Evolutionary conservation across 78 protist species (phyloP), one percentile per base, ranked within the genome.

Genomic region (Neovahlkampfia damariscottae): DNA sequence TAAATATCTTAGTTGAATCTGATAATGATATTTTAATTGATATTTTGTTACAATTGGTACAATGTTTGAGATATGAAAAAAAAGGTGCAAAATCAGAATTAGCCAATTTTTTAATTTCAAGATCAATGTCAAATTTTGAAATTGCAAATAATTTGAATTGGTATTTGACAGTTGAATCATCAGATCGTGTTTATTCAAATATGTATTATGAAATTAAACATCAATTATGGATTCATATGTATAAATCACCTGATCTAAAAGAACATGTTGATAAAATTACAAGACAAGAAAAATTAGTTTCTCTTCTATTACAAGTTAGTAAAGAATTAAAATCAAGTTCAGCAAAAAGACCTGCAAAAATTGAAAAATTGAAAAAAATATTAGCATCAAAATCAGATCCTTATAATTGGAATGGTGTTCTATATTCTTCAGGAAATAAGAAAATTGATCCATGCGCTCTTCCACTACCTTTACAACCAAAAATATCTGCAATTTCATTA

Each of bases 1-100:
- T 95, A 6, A 19, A 0, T 2, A 9, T 30, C 19, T 89, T 92
- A 8, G 69, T 19, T 7, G 8, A 75, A 76, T 41, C 76, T 1
- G 0, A 0, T 70, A 1, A 1, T 19, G 38, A 89, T 40, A 83
- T 86, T 41, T 39, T 94, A n/a, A 40, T 62, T 9, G 41, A 76
- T n/a, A 86, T 90, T 39, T 41, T 95, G 58, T 91, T 95, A 6
- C 98, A 94, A 76, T 78, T 95, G 37, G 98, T 95, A 35, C 98
- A 95, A 67, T 92, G 96, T 0, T 82, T 92, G 59, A 84, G 91
- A 39, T 94, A 87, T 70, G 89, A 83, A 72, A 2, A 27, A 37
- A 31, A 79, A 3, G 75, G 38, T 3, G 41, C 4, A 72, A 5
- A 1, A 40, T 9, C 67, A 3, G 2, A 76, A 3, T n/a, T 79